phyloP scores from a whole-genome alignment of 148 eudicot genomes.

The Silene latifolia region DNA sequence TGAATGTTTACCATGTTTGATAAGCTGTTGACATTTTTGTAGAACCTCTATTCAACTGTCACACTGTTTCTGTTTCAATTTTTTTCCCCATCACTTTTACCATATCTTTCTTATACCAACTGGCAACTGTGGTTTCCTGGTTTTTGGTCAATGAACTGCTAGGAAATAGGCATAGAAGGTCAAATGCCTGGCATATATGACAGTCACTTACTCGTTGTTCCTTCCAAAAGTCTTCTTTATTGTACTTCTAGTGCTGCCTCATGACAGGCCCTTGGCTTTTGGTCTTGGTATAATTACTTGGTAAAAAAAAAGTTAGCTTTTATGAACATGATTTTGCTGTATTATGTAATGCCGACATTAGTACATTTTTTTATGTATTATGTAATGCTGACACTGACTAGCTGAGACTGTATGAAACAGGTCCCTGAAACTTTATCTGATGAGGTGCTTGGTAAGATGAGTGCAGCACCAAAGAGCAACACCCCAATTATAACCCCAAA shows the following conservation, averaged over 20 bases:
- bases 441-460: constrained; percentile 76
- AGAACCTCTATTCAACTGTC: not conserved
- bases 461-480: constrained; percentile 72
- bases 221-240: not conserved
- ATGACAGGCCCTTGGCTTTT: no score
- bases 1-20: no score
- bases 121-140: not conserved
- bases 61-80: not conserved
- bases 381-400: not conserved
- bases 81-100: not conserved
- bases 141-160: not conserved
- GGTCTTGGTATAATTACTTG: no score
- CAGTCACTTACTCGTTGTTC: not conserved
- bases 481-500: constrained; percentile 59
- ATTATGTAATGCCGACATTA: no score
- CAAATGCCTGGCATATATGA: not conserved
- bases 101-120: not conserved
- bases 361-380: no score
- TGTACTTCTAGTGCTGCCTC: not conserved
- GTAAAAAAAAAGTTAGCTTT: not conserved
- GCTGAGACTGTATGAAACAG: constrained; percentile 36
- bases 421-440: constrained; percentile 71
- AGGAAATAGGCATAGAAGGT: not conserved
- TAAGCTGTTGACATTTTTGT: no score
- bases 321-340: no score